Evolutionary conservation across 2,329 filamentous ascomycete genomes (phyloP), one percentile per base, ranked within the genome.

Genomic region (Beauveria australis): DNA sequence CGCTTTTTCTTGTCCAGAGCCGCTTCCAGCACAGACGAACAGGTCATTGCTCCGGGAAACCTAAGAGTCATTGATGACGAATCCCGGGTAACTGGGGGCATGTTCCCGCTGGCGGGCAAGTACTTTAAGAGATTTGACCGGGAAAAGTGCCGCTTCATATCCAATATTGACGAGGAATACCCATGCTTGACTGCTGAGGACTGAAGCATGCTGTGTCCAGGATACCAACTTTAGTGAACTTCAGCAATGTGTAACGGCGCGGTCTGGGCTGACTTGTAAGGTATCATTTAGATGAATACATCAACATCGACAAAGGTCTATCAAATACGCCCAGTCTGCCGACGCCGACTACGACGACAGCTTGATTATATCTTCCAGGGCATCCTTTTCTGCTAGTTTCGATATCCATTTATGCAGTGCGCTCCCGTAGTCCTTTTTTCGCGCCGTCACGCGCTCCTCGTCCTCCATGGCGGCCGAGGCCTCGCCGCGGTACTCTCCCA

Each of bases 91-190:
- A 79, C 82, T 0, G 74, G 81, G 4, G 67, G 82, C 26, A 78
- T 95, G 63, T 81, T 91, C 69, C 78, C 79, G 51, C 74, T 89
- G 65, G 91, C 92, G 3, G 94, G 94, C 0, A 88, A 87, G 67
- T 91, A 90, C 72, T 97, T 99, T 73, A 95, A 91, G 73, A 81
- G 91, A 47, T 97, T 92, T 79, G 90, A 97, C 73, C 69, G 72
- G 5, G 76, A 76, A 40, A 79, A 74, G 0, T 84, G 84, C 65
- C 79, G 75, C 4, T 99, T 97, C 75, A 81, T 96, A 37, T 96
- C 91, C 67, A 97, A 97, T 72, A 69, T 83, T 37, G 74, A 75
- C 66, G 90, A 95, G 67, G 86, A 92, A 68, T 97, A 92, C 73
- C 93, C 93, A 0, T 5, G 49, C 19, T 46, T 63, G 19, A 49